A percentile compares a stretch with the other conserved stretches of the same genome.
phyloP scores from a whole-genome alignment of 805 yeast genomes.

The Candida takata region DNA sequence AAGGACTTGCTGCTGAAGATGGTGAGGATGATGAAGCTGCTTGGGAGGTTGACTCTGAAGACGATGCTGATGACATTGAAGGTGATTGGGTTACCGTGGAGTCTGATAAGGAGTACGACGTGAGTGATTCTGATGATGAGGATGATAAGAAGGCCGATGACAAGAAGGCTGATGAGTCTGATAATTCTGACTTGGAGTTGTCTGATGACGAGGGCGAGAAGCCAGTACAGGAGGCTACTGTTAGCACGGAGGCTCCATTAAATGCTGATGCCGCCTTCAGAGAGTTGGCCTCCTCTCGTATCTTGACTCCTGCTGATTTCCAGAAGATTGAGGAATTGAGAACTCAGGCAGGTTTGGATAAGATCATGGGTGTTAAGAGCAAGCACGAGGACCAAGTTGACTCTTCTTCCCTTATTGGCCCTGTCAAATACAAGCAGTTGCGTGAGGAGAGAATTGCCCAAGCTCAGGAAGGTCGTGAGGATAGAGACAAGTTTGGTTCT shows the following conservation, averaged over 20 bases:
- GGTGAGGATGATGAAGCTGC: slow-evolving; percentile 57
- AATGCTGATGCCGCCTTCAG: slow-evolving; percentile 40
- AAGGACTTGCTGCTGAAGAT: slow-evolving; percentile 47
- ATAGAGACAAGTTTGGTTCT: slow-evolving; percentile 84
- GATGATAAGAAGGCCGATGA: slow-evolving; percentile 30
- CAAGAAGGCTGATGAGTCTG: slow-evolving; percentile 38
- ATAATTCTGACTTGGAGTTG: slow-evolving; percentile 46
- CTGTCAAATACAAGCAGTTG: slow-evolving; percentile 65
- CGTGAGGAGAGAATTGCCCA: slow-evolving; percentile 88
- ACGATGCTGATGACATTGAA: slow-evolving; percentile 52
- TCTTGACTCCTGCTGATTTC: slow-evolving; percentile 96
- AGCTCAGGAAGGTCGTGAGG: slow-evolving; percentile 89
- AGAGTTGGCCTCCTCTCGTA: slow-evolving; percentile 61
- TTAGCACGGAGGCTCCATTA: slow-evolving; percentile 30
- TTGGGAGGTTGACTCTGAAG: slow-evolving; percentile 46
- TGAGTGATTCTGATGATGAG: slow-evolving; percentile 39
- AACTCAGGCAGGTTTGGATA: slow-evolving; percentile 78
- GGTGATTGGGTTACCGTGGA: slow-evolving; percentile 93
- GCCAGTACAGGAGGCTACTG: slow-evolving; percentile 18
- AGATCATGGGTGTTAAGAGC: slow-evolving; percentile 62
- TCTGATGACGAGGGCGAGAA: slow-evolving; percentile 29
- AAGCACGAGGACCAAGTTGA: slow-evolving; percentile 82
- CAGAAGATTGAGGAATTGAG: slow-evolving; percentile 88
- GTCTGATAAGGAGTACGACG: slow-evolving; percentile 68
- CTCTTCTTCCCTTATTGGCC: slow-evolving; percentile 68